Base-by-base conservation (phyloP, 306 rosid genomes). In the Dryas drummondii region DNA sequence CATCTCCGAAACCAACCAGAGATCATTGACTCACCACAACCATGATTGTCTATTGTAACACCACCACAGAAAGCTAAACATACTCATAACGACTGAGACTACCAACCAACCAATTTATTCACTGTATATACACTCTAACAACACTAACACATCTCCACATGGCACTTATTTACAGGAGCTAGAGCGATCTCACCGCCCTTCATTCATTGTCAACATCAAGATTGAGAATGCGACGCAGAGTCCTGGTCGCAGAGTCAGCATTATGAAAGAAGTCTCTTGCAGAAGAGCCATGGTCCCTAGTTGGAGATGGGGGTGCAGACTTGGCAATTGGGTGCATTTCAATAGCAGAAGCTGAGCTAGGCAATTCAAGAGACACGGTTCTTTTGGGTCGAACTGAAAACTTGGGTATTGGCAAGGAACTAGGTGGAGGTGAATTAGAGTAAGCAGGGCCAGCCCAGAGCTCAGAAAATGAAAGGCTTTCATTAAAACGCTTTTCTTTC, bases 401-500 rank as follows among this genome's bases (percentile, higher is more conserved):
- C 45, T 80, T 93, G 22, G 98, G 98, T 26, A 93, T 93, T 3
- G 98, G 98, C 80, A 93, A 73, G 0, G 98, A 93, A 68, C 92
- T 93, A 0, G 98, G 97, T 12, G 98, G 97, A 0, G 98, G 98
- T 0, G 98, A 93, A 82, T 93, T 93, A 4, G 97, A 93, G 84
- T 93, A 93, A 22, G 98, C 85, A 22, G 98, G 97, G 51, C 98
- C 97, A 66, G 98, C 98, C 98, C 98, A 93, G 14, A 86, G 91
- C 82, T 91, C 98, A 44, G 96, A 89, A 63, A 89, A 66, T 19
- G 89, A 87, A 68, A 90, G 59, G 4, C 79, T 80, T 51, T 73
- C 85, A 42, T 57, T 50, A 41, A 88, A 82, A 77, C 44, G 16
- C 17, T 37, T 71, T 26, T 67, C 86, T 45, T 79, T 85, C 77